phyloP scores from a whole-genome alignment of 176 grass and related monocot genomes.

The Themeda triandra region DNA sequence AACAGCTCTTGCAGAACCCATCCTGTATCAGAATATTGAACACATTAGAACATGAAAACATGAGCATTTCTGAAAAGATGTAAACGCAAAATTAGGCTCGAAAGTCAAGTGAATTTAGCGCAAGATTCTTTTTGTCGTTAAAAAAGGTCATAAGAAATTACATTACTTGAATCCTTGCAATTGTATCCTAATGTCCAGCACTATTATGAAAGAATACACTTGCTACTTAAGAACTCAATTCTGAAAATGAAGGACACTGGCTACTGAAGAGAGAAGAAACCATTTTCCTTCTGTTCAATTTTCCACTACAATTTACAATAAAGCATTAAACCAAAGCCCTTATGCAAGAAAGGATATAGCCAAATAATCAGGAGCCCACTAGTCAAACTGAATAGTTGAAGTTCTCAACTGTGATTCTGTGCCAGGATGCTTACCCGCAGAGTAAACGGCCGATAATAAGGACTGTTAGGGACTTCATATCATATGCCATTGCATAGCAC shows the following conservation, averaged over 20 bases:
- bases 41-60: constrained; percentile 18
- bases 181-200: neutral
- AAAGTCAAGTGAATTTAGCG: neutral
- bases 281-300: neutral
- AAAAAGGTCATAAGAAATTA: neutral
- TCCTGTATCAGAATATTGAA: constrained; percentile 36
- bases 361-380: neutral
- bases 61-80: constrained; percentile 1
- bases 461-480: constrained; percentile 65
- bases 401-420: neutral
- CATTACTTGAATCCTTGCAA: neutral
- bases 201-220: neutral
- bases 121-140: neutral
- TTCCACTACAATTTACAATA: constrained; percentile 6
- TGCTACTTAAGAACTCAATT: neutral
- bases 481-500: constrained; percentile 79
- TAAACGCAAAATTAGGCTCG: neutral
- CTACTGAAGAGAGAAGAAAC: neutral
- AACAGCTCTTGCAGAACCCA: constrained; percentile 97
- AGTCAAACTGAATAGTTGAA: neutral
- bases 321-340: neutral
- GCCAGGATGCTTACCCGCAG: constrained; percentile 62
- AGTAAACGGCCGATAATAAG: constrained; percentile 72
- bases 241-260: neutral
- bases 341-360: constrained; percentile 1